Conservation (phyloP, 1,284 basidiomycete genomes). For the Microbotryum scabiosae region DNA sequence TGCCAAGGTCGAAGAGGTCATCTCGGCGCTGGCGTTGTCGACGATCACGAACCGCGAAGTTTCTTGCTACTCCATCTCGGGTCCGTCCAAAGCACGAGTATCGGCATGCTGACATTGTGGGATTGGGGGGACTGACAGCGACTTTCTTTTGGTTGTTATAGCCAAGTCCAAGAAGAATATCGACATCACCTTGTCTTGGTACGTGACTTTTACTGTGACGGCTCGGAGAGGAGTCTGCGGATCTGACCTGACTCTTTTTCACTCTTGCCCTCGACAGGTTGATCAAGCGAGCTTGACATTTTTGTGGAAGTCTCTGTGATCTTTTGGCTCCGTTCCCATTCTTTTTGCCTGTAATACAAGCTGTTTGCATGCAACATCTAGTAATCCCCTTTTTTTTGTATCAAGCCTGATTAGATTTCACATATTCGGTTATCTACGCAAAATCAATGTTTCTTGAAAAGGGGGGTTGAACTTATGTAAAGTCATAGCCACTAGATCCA, state of each 20-base stretch:
- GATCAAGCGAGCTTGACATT: conserved; percentile 7
- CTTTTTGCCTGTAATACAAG: neutral
- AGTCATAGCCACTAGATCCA: too few relatives aligned
- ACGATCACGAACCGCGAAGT: conserved; percentile 20
- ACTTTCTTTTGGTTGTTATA: conserved; percentile 37
- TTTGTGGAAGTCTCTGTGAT: neutral
- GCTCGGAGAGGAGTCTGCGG: neutral
- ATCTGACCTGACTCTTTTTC: neutral
- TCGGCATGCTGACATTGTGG: conserved; percentile 47
- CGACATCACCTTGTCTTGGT: conserved; percentile 48
- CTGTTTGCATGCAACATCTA: neutral
- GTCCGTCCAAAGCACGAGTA: neutral
- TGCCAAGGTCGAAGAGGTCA: conserved; percentile 75
- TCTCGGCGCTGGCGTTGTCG: conserved; percentile 61
- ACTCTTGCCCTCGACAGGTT: neutral
- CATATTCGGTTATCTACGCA: too few relatives aligned
- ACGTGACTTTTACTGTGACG: neutral
- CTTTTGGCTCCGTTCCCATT: too few relatives aligned
- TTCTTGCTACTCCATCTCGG: conserved; percentile 26
- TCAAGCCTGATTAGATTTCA: too few relatives aligned
- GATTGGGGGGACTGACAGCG: conserved; percentile 4
- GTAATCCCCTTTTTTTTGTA: too few relatives aligned
- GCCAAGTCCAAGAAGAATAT: conserved; percentile 89
- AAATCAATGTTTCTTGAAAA: too few relatives aligned
- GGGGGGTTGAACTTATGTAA: too few relatives aligned